These are phyloP conservation scores for Coniophora puteana DNA, from an alignment of 1,284 basidiomycete species.

Conservation along the genomic window DNA sequence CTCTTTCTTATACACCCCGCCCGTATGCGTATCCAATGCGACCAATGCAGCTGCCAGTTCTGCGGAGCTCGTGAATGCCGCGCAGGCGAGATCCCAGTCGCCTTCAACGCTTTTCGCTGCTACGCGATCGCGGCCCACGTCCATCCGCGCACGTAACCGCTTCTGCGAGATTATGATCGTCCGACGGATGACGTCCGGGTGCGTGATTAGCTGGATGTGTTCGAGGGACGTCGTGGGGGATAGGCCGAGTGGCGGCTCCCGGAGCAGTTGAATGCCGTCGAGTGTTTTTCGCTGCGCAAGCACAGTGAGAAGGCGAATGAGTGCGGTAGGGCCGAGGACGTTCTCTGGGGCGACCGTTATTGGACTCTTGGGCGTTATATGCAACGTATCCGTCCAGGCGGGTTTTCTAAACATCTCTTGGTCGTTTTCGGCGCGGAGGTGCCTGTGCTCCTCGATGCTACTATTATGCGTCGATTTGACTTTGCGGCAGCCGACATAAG, in stretches of 20 bases:
- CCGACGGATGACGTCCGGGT: constrained; percentile 13
- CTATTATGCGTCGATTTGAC: constrained; percentile 7
- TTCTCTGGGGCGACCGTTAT: constrained; percentile 14
- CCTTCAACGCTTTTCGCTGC: constrained; percentile 8
- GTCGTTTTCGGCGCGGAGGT: neutral
- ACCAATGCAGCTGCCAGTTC: constrained; percentile 23
- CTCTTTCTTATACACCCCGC: constrained; percentile 13
- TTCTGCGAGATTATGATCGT: constrained; percentile 16
- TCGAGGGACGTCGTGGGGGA: constrained; percentile 8
- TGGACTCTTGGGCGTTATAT: constrained; percentile 7
- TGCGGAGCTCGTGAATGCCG: constrained; percentile 19
- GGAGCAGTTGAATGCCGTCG: constrained; percentile 10
- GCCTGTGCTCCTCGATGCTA: neutral
- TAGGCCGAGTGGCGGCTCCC: constrained; percentile 13
- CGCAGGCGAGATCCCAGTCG: constrained; percentile 15
- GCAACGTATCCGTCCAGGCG: constrained; percentile 12
- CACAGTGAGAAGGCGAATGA: constrained; percentile 15
- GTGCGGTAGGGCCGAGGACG: constrained; percentile 15
- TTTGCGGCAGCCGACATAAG: constrained; percentile 15
- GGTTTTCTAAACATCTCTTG: constrained; percentile 2
- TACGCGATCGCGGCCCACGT: constrained; percentile 12
- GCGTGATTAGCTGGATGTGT: constrained; percentile 20
- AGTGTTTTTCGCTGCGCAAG: constrained; percentile 15
- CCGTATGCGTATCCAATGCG: constrained; percentile 18
- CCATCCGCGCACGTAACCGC: constrained; percentile 14